Conservation (phyloP, 305 asterid genomes). For the Euphrasia arctica region DNA sequence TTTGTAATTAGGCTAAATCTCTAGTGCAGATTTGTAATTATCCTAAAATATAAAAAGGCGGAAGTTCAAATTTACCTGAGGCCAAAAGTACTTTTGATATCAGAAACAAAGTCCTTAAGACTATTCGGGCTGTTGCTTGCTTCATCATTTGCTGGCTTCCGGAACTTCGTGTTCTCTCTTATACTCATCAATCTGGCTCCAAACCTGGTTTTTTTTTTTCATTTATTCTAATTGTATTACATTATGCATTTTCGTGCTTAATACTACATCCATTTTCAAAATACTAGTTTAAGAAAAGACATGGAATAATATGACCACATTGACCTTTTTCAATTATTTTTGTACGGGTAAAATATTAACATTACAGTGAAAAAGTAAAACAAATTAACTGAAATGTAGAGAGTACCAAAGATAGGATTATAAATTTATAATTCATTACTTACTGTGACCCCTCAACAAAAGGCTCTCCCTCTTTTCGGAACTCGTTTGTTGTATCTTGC, state of each 20-base stretch:
- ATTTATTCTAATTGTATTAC: slow-evolving; percentile 2
- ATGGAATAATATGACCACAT: too few relatives aligned
- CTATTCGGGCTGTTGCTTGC: slow-evolving; percentile 34
- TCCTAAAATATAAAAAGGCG: background rate
- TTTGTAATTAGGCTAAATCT: background rate
- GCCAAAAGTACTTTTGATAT: slow-evolving; percentile 48
- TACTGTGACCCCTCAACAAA: slow-evolving; percentile 53
- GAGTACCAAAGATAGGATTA: background rate
- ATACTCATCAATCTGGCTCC: slow-evolving; percentile 58
- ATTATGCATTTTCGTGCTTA: background rate
- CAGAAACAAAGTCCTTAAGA: slow-evolving; percentile 53
- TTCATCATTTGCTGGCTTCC: slow-evolving; percentile 28
- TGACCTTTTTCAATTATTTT: too few relatives aligned
- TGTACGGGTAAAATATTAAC: too few relatives aligned
- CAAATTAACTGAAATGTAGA: too few relatives aligned
- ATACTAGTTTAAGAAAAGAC: too few relatives aligned
- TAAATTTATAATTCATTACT: slow-evolving; percentile 28
- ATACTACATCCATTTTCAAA: background rate
- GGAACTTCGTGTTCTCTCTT: slow-evolving; percentile 46
- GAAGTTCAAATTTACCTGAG: slow-evolving; percentile 34
- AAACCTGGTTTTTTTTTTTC: slow-evolving; percentile 39
- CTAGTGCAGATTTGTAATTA: background rate
- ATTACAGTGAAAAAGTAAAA: too few relatives aligned
- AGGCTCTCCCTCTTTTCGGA: slow-evolving; percentile 53
- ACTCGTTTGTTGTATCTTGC: slow-evolving; percentile 60